Conservation (phyloP, 805 yeast genomes). For the Metschnikowia vanudenii region DNA sequence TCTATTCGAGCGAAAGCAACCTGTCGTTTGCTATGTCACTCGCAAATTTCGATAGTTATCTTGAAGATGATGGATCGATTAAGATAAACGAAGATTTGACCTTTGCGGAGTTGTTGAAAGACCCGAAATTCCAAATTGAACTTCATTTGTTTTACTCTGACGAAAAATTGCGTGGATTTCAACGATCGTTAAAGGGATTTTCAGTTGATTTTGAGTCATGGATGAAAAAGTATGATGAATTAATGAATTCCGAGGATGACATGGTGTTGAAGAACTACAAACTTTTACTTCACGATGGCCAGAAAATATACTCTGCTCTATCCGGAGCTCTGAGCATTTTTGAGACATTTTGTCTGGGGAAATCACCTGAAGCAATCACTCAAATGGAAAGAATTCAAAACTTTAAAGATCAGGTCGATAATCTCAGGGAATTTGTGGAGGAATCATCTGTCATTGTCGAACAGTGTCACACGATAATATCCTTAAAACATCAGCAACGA, state of each 20-base stretch:
- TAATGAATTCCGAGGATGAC: slow-evolving; percentile 39
- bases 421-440: slow-evolving; percentile 42
- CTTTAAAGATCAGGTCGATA: slow-evolving; percentile 25
- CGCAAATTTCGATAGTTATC: slow-evolving; percentile 29
- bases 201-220: slow-evolving; percentile 51
- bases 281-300: slow-evolving; percentile 53
- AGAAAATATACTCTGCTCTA: slow-evolving; percentile 44
- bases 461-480: slow-evolving; percentile 52
- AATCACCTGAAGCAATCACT: neutral
- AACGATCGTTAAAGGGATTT: slow-evolving; percentile 37
- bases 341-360: slow-evolving; percentile 10
- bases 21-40: slow-evolving; percentile 34
- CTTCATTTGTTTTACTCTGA: slow-evolving; percentile 51
- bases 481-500: slow-evolving; percentile 51
- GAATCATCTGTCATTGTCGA: slow-evolving; percentile 52
- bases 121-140: slow-evolving; percentile 28
- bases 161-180: slow-evolving; percentile 44
- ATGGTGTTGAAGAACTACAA: slow-evolving; percentile 49
- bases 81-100: neutral
- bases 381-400: slow-evolving; percentile 15
- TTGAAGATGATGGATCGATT: slow-evolving; percentile 2
- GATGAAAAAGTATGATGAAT: slow-evolving; percentile 44
- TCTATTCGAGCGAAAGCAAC: slow-evolving; percentile 28
- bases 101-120: slow-evolving; percentile 8
- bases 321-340: slow-evolving; percentile 24